phyloP scores from a whole-genome alignment of 495 filamentous ascomycete genomes.

The Neurospora sp. region DNA sequence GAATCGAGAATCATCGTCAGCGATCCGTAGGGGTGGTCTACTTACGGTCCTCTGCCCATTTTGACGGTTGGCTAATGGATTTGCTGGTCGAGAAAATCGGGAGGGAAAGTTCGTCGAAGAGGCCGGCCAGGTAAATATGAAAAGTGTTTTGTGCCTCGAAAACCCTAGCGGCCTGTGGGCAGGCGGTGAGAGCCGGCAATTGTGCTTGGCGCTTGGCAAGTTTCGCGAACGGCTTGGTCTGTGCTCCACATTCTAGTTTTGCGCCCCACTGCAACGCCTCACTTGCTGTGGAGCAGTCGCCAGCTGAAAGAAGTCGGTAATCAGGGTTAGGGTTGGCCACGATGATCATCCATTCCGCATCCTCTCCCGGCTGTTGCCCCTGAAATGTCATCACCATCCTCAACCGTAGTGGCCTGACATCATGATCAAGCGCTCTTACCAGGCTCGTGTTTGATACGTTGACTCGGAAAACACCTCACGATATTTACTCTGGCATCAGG shows the following conservation, averaged over 20 bases:
- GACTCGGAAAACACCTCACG: neutral
- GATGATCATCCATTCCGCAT: neutral
- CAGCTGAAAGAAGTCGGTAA: neutral
- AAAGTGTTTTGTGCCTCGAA: slow-evolving; percentile 24
- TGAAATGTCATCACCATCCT: neutral
- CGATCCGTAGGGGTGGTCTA: slow-evolving; percentile 7
- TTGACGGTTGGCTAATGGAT: slow-evolving; percentile 25
- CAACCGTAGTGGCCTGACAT: neutral
- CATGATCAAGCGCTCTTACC: neutral
- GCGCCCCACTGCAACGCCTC: neutral
- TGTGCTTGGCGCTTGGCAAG: slow-evolving; percentile 7
- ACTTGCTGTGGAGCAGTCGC: neutral
- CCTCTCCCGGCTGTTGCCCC: neutral
- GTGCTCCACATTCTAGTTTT: neutral
- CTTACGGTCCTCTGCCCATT: slow-evolving; percentile 44
- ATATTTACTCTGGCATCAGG: neutral
- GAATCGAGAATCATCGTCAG: neutral
- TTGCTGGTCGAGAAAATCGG: slow-evolving; percentile 22
- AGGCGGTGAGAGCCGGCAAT: slow-evolving; percentile 15
- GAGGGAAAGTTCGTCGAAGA: slow-evolving; percentile 12
- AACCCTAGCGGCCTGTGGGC: slow-evolving; percentile 23
- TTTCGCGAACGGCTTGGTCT: neutral
- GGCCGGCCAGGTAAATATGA: slow-evolving; percentile 8
- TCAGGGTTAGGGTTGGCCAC: neutral
- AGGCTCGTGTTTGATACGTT: neutral